phyloP scores from a whole-genome alignment of 2,329 filamentous ascomycete genomes.

The Zymoseptoria pseudotritici region DNA sequence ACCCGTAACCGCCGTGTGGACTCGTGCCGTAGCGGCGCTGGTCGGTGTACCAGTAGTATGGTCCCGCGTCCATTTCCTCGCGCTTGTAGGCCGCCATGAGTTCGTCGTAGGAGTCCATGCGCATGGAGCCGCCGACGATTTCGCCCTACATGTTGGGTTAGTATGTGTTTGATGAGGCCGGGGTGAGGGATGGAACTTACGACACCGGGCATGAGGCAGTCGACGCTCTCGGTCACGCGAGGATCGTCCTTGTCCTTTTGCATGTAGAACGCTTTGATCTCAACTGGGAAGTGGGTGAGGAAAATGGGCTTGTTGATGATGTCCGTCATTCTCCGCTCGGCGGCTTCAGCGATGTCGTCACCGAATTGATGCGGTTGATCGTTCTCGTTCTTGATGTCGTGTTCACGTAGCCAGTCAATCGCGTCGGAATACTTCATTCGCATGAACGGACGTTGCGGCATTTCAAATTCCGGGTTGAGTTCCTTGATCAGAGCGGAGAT shows the following conservation, averaged over 20 bases:
- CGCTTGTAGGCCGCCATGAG: conserved; percentile 80
- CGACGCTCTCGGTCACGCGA: conserved; percentile 87
- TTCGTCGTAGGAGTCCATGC: conserved; percentile 86
- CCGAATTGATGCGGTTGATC: conserved; percentile 84
- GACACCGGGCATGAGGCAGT: conserved; percentile 85
- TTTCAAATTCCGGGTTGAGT: conserved; percentile 84
- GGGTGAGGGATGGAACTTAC: too few species aligned
- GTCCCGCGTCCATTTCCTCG: conserved; percentile 73
- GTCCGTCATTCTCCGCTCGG: conserved; percentile 94
- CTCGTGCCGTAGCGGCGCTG: conserved; percentile 71
- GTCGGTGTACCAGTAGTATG: conserved; percentile 98
- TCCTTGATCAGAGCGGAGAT: conserved; percentile 68
- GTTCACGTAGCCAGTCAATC: conserved; percentile 85
- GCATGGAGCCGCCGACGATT: conserved; percentile 72
- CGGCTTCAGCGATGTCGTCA: conserved; percentile 96
- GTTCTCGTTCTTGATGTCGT: conserved; percentile 89
- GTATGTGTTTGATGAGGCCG: too few species aligned
- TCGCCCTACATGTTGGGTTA: background rate
- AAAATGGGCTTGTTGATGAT: conserved; percentile 93
- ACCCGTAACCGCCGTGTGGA: conserved; percentile 85
- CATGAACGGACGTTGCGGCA: conserved; percentile 77
- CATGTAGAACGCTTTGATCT: conserved; percentile 99
- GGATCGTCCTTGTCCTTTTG: conserved; percentile 71
- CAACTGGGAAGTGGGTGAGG: conserved; percentile 91
- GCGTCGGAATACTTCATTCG: conserved; percentile 94